Evolutionary conservation across 2,329 filamentous ascomycete species (phyloP).

Genomic region (Colletotrichum gigasporum): DNA sequence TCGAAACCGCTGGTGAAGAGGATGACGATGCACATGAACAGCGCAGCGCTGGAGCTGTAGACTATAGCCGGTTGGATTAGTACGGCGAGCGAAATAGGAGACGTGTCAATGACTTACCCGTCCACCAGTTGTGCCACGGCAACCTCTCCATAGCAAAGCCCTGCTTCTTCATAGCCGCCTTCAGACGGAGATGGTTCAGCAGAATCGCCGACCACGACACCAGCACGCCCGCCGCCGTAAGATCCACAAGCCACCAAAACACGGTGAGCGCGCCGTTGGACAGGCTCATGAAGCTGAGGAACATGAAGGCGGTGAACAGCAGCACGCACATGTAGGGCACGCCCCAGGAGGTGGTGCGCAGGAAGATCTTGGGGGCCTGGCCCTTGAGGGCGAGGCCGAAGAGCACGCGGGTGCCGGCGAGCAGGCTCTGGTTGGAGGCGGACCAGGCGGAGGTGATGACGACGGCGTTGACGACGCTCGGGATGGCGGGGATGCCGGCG

Average conservation of each 20-base stretch:
- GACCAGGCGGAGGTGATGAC: conserved; percentile 62
- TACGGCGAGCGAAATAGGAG: neutral
- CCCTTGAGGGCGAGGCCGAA: conserved; percentile 62
- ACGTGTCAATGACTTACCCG: conserved; percentile 53
- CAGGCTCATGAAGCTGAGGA: conserved; percentile 70
- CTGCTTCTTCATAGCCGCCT: conserved; percentile 56
- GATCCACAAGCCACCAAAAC: conserved; percentile 68
- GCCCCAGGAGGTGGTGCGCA: conserved; percentile 23
- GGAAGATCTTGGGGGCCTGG: conserved; percentile 61
- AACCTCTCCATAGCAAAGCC: conserved; percentile 58
- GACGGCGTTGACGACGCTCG: conserved; percentile 64
- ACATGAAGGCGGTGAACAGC: conserved; percentile 64
- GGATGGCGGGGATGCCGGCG: conserved; percentile 62
- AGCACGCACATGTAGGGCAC: conserved; percentile 46
- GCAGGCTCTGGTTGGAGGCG: conserved; percentile 62
- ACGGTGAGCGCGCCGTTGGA: conserved; percentile 67
- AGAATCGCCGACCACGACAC: conserved; percentile 65
- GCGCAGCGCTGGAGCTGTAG: conserved; percentile 68
- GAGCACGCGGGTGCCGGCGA: conserved; percentile 64
- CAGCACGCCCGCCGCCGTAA: conserved; percentile 61
- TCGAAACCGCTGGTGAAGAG: conserved; percentile 76
- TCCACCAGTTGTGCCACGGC: conserved; percentile 73
- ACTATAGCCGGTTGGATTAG: conserved; percentile 47
- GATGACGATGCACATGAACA: conserved; percentile 70
- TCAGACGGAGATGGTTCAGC: conserved; percentile 68